Conservation (phyloP, 1,284 basidiomycete species). For the Ceratobasidium sp. region DNA sequence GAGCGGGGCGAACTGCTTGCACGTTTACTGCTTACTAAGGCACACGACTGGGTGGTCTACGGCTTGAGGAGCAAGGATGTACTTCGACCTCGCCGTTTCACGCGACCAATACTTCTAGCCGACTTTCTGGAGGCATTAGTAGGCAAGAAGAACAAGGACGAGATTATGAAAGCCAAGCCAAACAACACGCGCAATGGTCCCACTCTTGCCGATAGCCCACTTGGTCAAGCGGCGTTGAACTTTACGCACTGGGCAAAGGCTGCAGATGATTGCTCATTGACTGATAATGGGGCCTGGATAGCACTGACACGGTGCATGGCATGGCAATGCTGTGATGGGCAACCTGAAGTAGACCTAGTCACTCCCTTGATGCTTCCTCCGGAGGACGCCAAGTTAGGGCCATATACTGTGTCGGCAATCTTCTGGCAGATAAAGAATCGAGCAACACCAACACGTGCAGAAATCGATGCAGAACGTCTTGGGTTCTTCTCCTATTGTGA, state of each 20-base stretch:
- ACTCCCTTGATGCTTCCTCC: neutral
- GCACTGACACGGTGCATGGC: no score
- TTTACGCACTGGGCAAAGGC: neutral
- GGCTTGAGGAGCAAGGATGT: neutral
- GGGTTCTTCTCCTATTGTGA: no score
- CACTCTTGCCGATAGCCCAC: neutral
- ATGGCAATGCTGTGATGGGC: no score
- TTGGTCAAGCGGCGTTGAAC: neutral
- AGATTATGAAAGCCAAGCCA: neutral
- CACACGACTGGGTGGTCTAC: neutral
- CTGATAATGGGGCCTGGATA: no score
- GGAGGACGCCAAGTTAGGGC: neutral
- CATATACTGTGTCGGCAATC: neutral
- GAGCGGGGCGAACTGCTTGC: neutral
- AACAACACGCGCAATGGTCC: neutral
- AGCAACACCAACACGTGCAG: no score
- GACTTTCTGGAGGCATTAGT: conserved; percentile 1
- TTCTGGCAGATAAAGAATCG: neutral
- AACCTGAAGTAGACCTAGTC: no score
- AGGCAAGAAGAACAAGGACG: neutral
- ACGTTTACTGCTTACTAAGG: neutral
- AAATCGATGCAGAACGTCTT: no score
- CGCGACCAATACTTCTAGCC: neutral
- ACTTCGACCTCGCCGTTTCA: neutral
- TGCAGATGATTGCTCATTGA: neutral